Percentiles rank a stretch among this genome's conserved stretches.
These are phyloP conservation scores for Mucor racemosus DNA, from an alignment of 371 early-diverging fungal species.

Conservation along the genomic window DNA sequence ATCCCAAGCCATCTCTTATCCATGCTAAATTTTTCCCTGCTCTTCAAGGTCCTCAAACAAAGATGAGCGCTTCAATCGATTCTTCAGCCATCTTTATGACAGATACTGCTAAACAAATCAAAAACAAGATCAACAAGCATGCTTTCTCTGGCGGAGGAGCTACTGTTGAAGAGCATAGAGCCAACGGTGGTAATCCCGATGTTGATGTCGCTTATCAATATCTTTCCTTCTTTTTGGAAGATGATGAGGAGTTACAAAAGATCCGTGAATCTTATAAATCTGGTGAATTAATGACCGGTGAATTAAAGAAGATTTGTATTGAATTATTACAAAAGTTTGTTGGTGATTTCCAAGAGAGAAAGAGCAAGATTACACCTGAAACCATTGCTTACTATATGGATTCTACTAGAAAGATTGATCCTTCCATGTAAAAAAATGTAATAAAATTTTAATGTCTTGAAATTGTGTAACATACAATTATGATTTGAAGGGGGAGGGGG, in stretches of 20 bases:
- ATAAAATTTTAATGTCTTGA: background rate
- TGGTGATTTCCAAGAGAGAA: conserved; percentile 84
- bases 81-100: conserved; percentile 95
- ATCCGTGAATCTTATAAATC: conserved; percentile 81
- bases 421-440: conserved; percentile 16
- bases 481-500: conserved; percentile 1
- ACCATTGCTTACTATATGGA: conserved; percentile 72
- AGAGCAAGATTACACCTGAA: conserved; percentile 70
- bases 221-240: conserved; percentile 96
- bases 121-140: conserved; percentile 95
- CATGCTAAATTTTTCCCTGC: conserved; percentile 99
- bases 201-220: conserved; percentile 99
- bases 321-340: conserved; percentile 87
- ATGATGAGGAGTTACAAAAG: conserved; percentile 89
- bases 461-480: conserved; percentile 7
- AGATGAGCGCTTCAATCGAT: conserved; percentile 97
- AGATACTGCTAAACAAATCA: conserved; percentile 94
- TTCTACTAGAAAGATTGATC: conserved; percentile 46
- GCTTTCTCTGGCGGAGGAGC: conserved; percentile 98
- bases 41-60: conserved; percentile 95
- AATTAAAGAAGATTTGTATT: conserved; percentile 95
- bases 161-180: conserved; percentile 90
- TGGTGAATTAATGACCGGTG: conserved; percentile 92
- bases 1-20: conserved; percentile 95
- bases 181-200: conserved; percentile 95